Conservation (phyloP, 2,329 filamentous ascomycete genomes). For the Knufia petricola region DNA sequence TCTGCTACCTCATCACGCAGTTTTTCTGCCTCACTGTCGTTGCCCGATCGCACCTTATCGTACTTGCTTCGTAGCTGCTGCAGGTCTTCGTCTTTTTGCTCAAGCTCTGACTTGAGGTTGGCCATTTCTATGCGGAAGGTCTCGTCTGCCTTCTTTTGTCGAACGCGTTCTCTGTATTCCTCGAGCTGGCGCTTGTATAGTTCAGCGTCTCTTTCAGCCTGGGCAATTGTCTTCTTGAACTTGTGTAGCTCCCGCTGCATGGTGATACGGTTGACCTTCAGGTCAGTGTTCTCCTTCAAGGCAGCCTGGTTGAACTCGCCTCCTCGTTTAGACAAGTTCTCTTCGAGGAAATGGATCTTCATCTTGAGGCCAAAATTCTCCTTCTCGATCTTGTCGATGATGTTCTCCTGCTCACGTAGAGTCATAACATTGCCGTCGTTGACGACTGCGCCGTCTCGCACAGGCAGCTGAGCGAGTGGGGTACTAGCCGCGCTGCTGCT, state of each 20-base stretch:
- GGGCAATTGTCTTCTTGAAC: slow-evolving; percentile 73
- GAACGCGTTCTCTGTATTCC: slow-evolving; percentile 73
- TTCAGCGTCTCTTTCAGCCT: slow-evolving; percentile 79
- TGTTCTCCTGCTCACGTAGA: slow-evolving; percentile 83
- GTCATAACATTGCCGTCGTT: slow-evolving; percentile 86
- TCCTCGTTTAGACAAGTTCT: slow-evolving; percentile 75
- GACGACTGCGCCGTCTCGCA: slow-evolving; percentile 57
- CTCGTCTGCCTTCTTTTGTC: slow-evolving; percentile 64
- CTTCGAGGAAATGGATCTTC: slow-evolving; percentile 93
- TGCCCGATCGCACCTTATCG: slow-evolving; percentile 46
- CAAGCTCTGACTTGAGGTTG: slow-evolving; percentile 40
- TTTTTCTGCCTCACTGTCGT: slow-evolving; percentile 51
- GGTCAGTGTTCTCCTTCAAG: slow-evolving; percentile 86
- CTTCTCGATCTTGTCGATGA: slow-evolving; percentile 91
- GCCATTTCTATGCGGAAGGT: slow-evolving; percentile 54
- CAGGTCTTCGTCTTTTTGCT: slow-evolving; percentile 37
- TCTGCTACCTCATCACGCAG: slow-evolving; percentile 66
- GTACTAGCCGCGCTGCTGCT: slow-evolving; percentile 81
- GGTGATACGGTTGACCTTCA: slow-evolving; percentile 85
- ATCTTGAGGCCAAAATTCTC: slow-evolving; percentile 96
- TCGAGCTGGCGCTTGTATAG: slow-evolving; percentile 70
- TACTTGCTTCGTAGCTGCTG: slow-evolving; percentile 53
- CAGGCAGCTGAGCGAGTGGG: slow-evolving; percentile 61
- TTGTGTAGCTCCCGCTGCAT: slow-evolving; percentile 79
- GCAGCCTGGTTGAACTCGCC: slow-evolving; percentile 83